Evolutionary conservation across 306 rosid species (phyloP), one percentile per base, ranked within the genome.

Genomic region (Ormosia semicastrata): DNA sequence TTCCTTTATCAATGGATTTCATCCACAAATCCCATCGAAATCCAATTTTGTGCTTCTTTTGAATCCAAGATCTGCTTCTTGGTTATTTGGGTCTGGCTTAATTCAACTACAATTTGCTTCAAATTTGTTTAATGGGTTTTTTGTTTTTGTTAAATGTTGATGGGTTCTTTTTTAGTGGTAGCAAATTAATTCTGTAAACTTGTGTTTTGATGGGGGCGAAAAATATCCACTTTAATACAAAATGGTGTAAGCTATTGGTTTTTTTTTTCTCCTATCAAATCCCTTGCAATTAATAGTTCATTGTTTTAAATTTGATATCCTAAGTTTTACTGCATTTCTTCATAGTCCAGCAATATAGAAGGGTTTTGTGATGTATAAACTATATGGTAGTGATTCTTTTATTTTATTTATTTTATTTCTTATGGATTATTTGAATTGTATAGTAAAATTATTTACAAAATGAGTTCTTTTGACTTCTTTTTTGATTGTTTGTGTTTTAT

Each of bases 401-500:
- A 3, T 8, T 9, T 24, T 24, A 1, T 14, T 36, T 17, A n/a
- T 4, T 58, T 76, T 24, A 24, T 24, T 24, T 24, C 24, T 7
- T 7, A 2, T 53, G 43, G 63, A 9, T 63, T 32, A 8, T 40
- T 47, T 58, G 53, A 84, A 59, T 73, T 66, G 4, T 18, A 59
- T 4, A 39, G 5, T 71, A 65, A 68, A 57, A 66, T 81, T 40
- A 36, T 15, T 40, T 34, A 32, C 2, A 10, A 78, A 71, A 70
- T 75, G 29, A 36, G 37, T 80, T 81, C 46, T 70, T 66, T 36
- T 81, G 47, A 56, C 34, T 60, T 75, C 3, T 73, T 43, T 81
- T 73, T 13, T 46, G 12, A 44, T 30, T 8, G 7, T 29, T 15
- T 40, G 46, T 74, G 2, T 57, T 13, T 74, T 32, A n/a, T 18